Conservation (phyloP, 192 early-diverging fungal species). For the Geranomyces michiganensis region DNA sequence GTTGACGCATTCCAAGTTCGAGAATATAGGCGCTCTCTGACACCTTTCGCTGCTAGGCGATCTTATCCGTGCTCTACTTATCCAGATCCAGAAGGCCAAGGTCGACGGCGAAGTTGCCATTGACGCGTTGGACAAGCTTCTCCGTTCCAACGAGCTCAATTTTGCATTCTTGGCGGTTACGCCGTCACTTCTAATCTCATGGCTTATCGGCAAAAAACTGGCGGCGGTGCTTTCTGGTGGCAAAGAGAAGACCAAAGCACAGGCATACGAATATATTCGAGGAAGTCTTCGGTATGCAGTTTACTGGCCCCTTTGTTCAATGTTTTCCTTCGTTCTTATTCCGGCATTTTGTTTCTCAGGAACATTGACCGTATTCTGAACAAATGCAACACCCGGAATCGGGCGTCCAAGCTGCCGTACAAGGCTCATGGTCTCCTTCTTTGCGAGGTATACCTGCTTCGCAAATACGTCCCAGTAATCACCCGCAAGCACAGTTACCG, state of each 20-base stretch:
- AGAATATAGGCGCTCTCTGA: neutral
- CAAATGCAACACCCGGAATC: slow-evolving; percentile 10
- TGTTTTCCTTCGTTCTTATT: neutral
- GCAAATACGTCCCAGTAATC: slow-evolving; percentile 47
- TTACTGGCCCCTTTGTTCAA: neutral
- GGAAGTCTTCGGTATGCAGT: slow-evolving; percentile 43
- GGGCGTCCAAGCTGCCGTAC: slow-evolving; percentile 38
- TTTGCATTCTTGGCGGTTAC: slow-evolving; percentile 86
- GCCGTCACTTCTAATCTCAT: slow-evolving; percentile 68
- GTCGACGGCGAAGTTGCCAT: slow-evolving; percentile 91
- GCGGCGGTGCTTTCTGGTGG: slow-evolving; percentile 42
- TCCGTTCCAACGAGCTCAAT: slow-evolving; percentile 93
- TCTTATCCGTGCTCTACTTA: slow-evolving; percentile 50
- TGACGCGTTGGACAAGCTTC: slow-evolving; percentile 87
- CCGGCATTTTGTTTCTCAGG: neutral
- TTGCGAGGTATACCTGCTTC: slow-evolving; percentile 66
- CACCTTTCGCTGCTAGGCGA: slow-evolving; percentile 28
- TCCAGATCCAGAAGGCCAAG: slow-evolving; percentile 88
- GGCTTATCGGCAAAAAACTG: slow-evolving; percentile 48
- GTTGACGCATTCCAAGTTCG: neutral
- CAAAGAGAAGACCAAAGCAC: slow-evolving; percentile 43
- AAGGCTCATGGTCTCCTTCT: slow-evolving; percentile 67
- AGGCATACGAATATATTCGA: slow-evolving; percentile 53
- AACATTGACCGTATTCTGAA: slow-evolving; percentile 66
- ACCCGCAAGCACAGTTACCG: slow-evolving; percentile 55